Base-by-base conservation (phyloP, 441 rosid genomes). In the Adansonia madagascariensis region DNA sequence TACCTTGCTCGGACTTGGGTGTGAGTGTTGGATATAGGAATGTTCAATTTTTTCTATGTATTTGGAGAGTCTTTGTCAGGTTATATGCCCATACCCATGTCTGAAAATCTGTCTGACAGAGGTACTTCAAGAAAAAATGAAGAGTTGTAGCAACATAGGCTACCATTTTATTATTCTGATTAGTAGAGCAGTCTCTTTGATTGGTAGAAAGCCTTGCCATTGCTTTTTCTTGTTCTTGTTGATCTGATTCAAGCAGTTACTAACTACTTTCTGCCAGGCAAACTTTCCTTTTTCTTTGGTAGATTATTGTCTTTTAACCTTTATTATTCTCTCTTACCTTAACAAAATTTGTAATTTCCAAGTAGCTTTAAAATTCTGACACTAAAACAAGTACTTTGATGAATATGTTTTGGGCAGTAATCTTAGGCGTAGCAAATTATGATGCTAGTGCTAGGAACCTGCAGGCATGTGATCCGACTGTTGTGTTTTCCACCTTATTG, bases 401-500 rank as follows among this genome's bases (percentile, higher is more conserved):
- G 8, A 41, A n/a, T 64, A n/a, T 17, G 49, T 17, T 17, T 17
- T 70, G 20, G 49, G 49, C 14, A 0, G 49, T 17, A n/a, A 6
- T 18, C 31, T 0, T 39, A 3, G 6, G 43, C 43, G 4, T 70
- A 6, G 41, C 43, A 22, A 14, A 14, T 49, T 49, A 27, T 20
- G 59, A 12, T 49, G 53, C 53, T 12, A 49, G n/a, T 27, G 9
- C 49, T n/a, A 61, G 57, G 7, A 50, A 49, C 60, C 17, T 9
- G 46, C 75, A 53, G 61, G 14, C n/a, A 53, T 53, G 52, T 46
- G 46, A 69, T 57, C 70, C 55, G 31, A 78, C 52, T 11, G 24
- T n/a, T 12, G 2, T 66, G n/a, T 61, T 78, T 75, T 74, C 39
- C 27, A 31, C 56, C 71, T 67, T 86, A 73, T 77, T 78, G 84